Conservation (phyloP, 768 basidiomycete genomes). For the Termitomyces sp. region DNA sequence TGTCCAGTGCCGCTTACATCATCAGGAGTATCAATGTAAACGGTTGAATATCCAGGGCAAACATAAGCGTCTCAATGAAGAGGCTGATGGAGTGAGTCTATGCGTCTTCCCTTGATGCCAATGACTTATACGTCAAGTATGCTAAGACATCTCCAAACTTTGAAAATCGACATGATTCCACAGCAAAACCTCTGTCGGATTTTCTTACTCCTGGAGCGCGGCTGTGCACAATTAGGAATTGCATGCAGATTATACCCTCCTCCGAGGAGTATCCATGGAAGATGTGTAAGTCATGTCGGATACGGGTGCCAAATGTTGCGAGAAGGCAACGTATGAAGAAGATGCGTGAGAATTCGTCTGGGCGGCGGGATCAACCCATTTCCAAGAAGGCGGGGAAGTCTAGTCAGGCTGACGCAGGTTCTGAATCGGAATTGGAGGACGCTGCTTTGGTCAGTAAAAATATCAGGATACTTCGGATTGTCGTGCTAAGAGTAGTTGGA, state of each 20-base stretch:
- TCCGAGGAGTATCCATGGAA: too few relatives aligned
- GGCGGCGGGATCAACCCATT: background rate
- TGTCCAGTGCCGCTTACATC: conserved; percentile 31
- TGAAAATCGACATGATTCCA: background rate
- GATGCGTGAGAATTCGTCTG: background rate
- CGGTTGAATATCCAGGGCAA: conserved; percentile 22
- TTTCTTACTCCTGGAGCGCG: conserved; percentile 26
- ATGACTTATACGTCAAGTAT: background rate
- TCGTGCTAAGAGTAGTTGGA: background rate
- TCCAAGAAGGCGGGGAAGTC: background rate
- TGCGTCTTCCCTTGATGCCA: background rate
- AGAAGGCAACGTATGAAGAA: conserved; percentile 6
- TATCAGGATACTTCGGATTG: background rate
- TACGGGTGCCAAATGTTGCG: background rate
- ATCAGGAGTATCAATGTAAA: conserved; percentile 27
- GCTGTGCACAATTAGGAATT: conserved; percentile 27
- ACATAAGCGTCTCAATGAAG: conserved; percentile 16
- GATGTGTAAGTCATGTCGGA: too few relatives aligned
- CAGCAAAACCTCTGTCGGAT: background rate
- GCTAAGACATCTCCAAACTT: background rate
- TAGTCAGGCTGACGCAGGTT: background rate
- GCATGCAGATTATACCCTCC: conserved; percentile 19
- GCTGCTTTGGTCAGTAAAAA: conserved; percentile 2
- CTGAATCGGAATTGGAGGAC: conserved; percentile 5
- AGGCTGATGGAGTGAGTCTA: conserved; percentile 5